These are phyloP conservation scores for Fusarium longipes DNA, from an alignment of 2,329 filamentous ascomycete genomes.

Conservation along the genomic window DNA sequence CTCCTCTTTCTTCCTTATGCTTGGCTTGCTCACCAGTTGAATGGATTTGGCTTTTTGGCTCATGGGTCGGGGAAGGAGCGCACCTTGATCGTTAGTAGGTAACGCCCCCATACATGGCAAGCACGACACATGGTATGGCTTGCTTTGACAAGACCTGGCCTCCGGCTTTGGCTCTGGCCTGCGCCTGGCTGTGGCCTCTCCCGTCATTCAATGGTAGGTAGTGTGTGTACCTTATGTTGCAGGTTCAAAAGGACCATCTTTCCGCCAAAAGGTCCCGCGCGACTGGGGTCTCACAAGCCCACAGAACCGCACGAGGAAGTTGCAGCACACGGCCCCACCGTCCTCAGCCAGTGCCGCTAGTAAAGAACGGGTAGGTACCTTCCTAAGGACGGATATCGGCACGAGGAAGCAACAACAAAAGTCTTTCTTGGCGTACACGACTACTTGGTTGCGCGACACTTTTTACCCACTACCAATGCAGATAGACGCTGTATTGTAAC, in stretches of 20 bases:
- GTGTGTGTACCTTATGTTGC: slow-evolving; percentile 26
- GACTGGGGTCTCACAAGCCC: slow-evolving; percentile 39
- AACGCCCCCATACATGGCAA: slow-evolving; percentile 8
- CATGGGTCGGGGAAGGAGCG: slow-evolving; percentile 25
- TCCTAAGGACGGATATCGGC: slow-evolving; percentile 25
- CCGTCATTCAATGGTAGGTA: slow-evolving; percentile 13
- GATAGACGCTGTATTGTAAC: slow-evolving; percentile 8
- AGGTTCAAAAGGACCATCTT: slow-evolving; percentile 44
- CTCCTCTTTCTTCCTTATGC: slow-evolving; percentile 16
- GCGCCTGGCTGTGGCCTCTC: slow-evolving; percentile 19
- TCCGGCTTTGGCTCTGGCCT: slow-evolving; percentile 7
- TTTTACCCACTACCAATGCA: slow-evolving; percentile 20
- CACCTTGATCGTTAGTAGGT: slow-evolving; percentile 30
- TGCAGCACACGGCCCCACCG: slow-evolving; percentile 34
- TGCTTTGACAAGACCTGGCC: slow-evolving; percentile 28
- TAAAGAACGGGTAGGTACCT: slow-evolving; percentile 42
- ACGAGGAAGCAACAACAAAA: slow-evolving; percentile 17
- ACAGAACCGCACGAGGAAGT: slow-evolving; percentile 43
- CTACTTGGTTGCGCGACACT: slow-evolving; percentile 3
- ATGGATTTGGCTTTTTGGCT: slow-evolving; percentile 18
- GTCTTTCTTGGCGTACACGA: slow-evolving; percentile 8
- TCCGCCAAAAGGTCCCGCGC: slow-evolving; percentile 48
- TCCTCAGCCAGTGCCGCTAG: slow-evolving; percentile 36
- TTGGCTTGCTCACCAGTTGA: slow-evolving; percentile 8
- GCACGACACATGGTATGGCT: slow-evolving; percentile 39